Conservation (phyloP, 768 basidiomycete species). For the Kwoniella shandongensis region DNA sequence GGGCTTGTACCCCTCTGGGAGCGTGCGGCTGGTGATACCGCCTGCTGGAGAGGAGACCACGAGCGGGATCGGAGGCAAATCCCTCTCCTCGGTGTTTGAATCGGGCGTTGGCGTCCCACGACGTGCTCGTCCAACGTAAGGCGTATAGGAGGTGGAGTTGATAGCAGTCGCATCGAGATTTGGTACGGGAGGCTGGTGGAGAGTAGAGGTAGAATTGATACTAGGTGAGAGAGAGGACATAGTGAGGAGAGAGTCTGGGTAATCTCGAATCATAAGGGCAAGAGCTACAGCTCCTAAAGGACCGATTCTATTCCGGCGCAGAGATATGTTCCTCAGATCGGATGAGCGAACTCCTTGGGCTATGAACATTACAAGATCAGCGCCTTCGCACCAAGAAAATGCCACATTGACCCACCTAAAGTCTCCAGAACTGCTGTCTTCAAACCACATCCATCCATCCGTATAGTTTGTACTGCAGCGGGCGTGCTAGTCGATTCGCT, state of each 20-base stretch:
- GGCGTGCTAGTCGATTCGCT: slow-evolving; percentile 15
- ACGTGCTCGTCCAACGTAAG: slow-evolving; percentile 20
- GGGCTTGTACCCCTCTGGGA: slow-evolving; percentile 55
- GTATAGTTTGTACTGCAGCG: slow-evolving; percentile 65
- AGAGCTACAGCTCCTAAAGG: slow-evolving; percentile 83
- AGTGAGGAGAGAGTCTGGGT: slow-evolving; percentile 68
- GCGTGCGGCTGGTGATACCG: slow-evolving; percentile 37
- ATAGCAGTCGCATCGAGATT: no score
- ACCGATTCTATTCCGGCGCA: slow-evolving; percentile 83
- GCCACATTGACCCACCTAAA: slow-evolving; percentile 70
- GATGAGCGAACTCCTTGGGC: slow-evolving; percentile 82
- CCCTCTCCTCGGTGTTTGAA: slow-evolving; percentile 30
- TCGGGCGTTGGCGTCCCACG: slow-evolving; percentile 12
- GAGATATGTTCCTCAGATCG: slow-evolving; percentile 79
- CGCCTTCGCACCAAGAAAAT: no score
- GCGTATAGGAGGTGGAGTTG: background rate
- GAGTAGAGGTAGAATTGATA: slow-evolving; percentile 20
- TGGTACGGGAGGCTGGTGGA: slow-evolving; percentile 3
- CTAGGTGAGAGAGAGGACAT: slow-evolving; percentile 45
- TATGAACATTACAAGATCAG: slow-evolving; percentile 46
- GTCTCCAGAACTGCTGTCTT: slow-evolving; percentile 73
- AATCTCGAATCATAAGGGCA: slow-evolving; percentile 94
- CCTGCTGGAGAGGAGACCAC: slow-evolving; percentile 32
- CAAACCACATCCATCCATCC: slow-evolving; percentile 81
- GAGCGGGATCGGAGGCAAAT: slow-evolving; percentile 40